A percentile compares a stretch with the other conserved stretches of the same genome.
phyloP scores from a whole-genome alignment of 768 basidiomycete genomes.

The Podaxis mareebaensis region DNA sequence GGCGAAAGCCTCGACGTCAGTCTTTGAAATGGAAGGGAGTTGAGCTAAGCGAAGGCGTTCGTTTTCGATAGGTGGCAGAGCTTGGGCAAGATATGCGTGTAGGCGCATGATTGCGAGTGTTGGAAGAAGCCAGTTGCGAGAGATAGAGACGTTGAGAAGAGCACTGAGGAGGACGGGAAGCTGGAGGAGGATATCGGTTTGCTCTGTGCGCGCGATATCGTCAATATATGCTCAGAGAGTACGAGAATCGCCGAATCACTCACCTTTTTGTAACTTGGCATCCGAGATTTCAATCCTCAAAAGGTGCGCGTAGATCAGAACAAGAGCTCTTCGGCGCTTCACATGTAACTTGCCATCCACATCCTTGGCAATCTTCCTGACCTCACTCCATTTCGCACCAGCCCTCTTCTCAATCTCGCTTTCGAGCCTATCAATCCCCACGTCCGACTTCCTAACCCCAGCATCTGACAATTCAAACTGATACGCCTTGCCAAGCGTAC shows the following conservation, averaged over 20 bases:
- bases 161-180: slow-evolving; percentile 76
- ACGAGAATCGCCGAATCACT: slow-evolving; percentile 22
- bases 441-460: slow-evolving; percentile 22
- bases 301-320: slow-evolving; percentile 84
- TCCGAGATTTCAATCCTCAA: slow-evolving; percentile 63
- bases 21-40: slow-evolving; percentile 68
- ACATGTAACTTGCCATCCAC: slow-evolving; percentile 37
- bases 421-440: slow-evolving; percentile 53
- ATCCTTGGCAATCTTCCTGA: slow-evolving; percentile 42
- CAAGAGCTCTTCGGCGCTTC: slow-evolving; percentile 55
- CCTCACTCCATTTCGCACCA: slow-evolving; percentile 56
- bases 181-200: slow-evolving; percentile 68
- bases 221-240: slow-evolving; percentile 1
- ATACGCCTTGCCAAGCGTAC: slow-evolving; percentile 66
- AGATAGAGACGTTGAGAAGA: slow-evolving; percentile 76
- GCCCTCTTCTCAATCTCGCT: slow-evolving; percentile 46
- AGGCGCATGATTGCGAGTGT: slow-evolving; percentile 80
- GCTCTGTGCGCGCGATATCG: slow-evolving; percentile 50
- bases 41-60: slow-evolving; percentile 60
- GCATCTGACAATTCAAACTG: slow-evolving; percentile 50
- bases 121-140: slow-evolving; percentile 88
- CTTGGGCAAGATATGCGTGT: slow-evolving; percentile 84
- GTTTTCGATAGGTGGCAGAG: slow-evolving; percentile 59
- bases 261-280: slow-evolving; percentile 62
- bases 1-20: slow-evolving; percentile 43